Evolutionary conservation across 129 eudicot species (phyloP).

Genomic region (sunflower (Helianthus annuus)): DNA sequence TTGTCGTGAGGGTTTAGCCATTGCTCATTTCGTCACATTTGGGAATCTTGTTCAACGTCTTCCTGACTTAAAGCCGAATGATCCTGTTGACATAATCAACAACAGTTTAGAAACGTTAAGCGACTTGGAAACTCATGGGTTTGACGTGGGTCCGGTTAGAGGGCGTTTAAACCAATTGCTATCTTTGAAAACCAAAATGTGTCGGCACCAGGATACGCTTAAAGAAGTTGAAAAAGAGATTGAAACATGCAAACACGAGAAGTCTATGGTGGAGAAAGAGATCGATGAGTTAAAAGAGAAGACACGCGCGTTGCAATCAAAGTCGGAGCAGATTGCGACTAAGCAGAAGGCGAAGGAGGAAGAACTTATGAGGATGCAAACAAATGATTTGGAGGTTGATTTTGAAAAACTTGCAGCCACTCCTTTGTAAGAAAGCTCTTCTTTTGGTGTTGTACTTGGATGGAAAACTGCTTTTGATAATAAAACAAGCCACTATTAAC

Average conservation of each 20-base stretch:
- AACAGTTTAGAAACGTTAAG: conserved; percentile 27
- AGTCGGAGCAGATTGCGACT: neutral
- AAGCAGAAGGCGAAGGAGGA: conserved; percentile 16
- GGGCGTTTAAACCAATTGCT: conserved; percentile 26
- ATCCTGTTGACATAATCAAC: conserved; percentile 22
- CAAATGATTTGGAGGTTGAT: conserved; percentile 7
- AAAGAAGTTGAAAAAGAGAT: conserved; percentile 24
- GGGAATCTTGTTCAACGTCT: conserved; percentile 27
- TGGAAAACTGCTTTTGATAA: neutral
- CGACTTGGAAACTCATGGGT: conserved; percentile 48
- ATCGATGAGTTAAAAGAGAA: conserved; percentile 8
- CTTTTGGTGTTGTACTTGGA: neutral
- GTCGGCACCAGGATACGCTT: conserved; percentile 7
- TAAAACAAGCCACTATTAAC: neutral
- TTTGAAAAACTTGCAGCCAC: conserved; percentile 30
- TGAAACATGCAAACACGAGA: conserved; percentile 16
- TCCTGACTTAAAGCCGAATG: conserved; percentile 24
- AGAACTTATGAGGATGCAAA: conserved; percentile 12
- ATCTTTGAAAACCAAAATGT: conserved; percentile 9
- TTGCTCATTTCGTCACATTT: conserved; percentile 38
- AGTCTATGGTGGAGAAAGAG: conserved; percentile 23
- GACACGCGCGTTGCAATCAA: conserved; percentile 21
- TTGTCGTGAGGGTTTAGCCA: conserved; percentile 47
- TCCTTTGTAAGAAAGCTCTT: conserved; percentile 19
- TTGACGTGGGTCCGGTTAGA: conserved; percentile 32